Conservation (phyloP, 2,329 filamentous ascomycete genomes). For the Fusarium sp. region DNA sequence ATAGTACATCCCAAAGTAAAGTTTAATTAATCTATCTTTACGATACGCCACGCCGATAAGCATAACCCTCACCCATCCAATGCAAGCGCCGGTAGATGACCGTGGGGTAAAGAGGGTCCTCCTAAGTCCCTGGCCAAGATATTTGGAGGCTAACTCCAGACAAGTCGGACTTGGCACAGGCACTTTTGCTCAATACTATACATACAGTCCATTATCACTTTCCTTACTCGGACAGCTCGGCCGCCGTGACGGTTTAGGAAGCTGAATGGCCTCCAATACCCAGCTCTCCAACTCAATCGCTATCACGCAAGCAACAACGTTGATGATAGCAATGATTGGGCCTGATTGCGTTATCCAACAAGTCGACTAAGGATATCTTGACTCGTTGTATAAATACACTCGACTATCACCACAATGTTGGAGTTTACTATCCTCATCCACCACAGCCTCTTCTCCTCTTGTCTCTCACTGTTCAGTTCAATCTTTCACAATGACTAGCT, state of each 20-base stretch:
- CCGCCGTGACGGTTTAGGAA: slow-evolving; percentile 41
- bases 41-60: background rate
- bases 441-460: slow-evolving; percentile 11
- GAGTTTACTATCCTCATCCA: slow-evolving; percentile 26
- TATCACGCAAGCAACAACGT: slow-evolving; percentile 32
- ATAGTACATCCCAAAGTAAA: background rate
- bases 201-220: slow-evolving; percentile 33
- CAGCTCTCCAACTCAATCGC: slow-evolving; percentile 12
- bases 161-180: slow-evolving; percentile 29
- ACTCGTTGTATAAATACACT: slow-evolving; percentile 33
- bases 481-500: slow-evolving; percentile 43
- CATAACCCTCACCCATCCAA: background rate
- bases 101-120: slow-evolving; percentile 1
- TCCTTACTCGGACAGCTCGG: slow-evolving; percentile 39
- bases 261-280: slow-evolving; percentile 17
- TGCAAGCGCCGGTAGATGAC: slow-evolving; percentile 7
- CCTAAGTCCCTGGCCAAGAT: slow-evolving; percentile 10
- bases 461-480: background rate
- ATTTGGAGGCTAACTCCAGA: slow-evolving; percentile 16
- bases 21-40: background rate
- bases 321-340: slow-evolving; percentile 27
- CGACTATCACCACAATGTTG: slow-evolving; percentile 1
- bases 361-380: no score
- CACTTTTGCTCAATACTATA: slow-evolving; percentile 27
- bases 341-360: slow-evolving; percentile 5